Evolutionary conservation across 2,329 filamentous ascomycete genomes (phyloP).

Genomic region (Pseudopithomyces maydicus): DNA sequence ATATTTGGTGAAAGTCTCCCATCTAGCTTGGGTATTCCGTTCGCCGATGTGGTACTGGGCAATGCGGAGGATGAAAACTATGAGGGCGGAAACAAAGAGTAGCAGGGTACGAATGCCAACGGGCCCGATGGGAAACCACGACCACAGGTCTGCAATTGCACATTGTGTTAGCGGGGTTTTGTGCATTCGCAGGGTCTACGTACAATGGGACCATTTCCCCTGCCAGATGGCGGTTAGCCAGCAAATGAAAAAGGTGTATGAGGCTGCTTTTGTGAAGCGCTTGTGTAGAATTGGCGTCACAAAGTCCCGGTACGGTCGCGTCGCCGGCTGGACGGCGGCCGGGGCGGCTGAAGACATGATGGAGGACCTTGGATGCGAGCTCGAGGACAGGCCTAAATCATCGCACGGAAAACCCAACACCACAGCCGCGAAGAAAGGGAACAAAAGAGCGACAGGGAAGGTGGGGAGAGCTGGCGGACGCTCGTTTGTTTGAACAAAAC

Average conservation of each 20-base stretch:
- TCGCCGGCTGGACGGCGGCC: conserved; percentile 33
- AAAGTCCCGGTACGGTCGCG: conserved; percentile 83
- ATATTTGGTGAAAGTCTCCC: conserved; percentile 66
- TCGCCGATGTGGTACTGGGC: conserved; percentile 71
- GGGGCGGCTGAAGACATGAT: conserved; percentile 28
- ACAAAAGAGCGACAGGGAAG: background rate
- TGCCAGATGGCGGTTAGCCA: conserved; percentile 75
- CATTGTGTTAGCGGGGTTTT: conserved; percentile 17
- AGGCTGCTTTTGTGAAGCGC: conserved; percentile 79
- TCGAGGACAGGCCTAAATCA: conserved; percentile 9
- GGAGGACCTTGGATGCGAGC: conserved; percentile 12
- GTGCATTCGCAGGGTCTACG: conserved; percentile 39
- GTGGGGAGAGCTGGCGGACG: background rate
- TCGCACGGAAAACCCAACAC: background rate
- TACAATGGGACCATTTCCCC: conserved; percentile 68
- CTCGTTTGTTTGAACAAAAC: conserved; percentile 26
- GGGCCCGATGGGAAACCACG: conserved; percentile 81
- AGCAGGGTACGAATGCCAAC: conserved; percentile 75
- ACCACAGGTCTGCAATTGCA: conserved; percentile 72
- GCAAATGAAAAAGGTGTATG: conserved; percentile 70
- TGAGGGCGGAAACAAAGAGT: conserved; percentile 76
- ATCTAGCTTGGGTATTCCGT: conserved; percentile 70
- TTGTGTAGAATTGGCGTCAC: conserved; percentile 86
- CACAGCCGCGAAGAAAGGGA: background rate
- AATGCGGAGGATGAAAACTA: conserved; percentile 84